These are phyloP conservation scores for Kodamaea sagamina DNA, from an alignment of 805 yeast species.

Conservation along the genomic window DNA sequence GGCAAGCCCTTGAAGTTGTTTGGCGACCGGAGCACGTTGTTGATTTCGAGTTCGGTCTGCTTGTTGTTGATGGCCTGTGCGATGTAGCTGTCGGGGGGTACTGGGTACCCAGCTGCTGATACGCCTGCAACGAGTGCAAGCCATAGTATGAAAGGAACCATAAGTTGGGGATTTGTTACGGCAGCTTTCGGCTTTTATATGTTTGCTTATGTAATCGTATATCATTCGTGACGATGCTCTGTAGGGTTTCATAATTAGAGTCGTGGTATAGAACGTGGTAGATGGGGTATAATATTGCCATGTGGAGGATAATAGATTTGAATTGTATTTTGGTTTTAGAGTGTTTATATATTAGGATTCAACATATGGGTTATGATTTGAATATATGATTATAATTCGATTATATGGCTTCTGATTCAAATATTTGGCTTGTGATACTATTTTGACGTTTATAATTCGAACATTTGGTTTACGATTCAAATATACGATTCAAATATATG, in stretches of 20 bases:
- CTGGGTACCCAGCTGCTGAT: constrained; percentile 6
- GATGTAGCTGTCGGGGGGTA: constrained; percentile 24
- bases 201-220: constrained; percentile 2
- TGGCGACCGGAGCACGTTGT: constrained; percentile 30
- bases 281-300: too few species aligned
- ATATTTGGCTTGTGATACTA: too few species aligned
- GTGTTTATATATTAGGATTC: background rate
- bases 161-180: background rate
- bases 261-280: too few species aligned
- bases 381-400: too few species aligned
- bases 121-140: constrained; percentile 3
- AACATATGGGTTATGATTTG: too few species aligned
- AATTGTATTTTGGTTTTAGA: too few species aligned
- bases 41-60: constrained; percentile 23
- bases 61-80: constrained; percentile 21
- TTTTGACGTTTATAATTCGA: too few species aligned
- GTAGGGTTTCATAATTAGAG: too few species aligned
- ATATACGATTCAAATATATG: too few species aligned
- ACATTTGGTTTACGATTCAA: too few species aligned
- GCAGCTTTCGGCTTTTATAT: background rate
- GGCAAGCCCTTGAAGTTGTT: constrained; percentile 31
- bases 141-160: constrained; percentile 9
- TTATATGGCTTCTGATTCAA: too few species aligned
- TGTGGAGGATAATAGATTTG: too few species aligned
- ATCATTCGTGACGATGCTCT: constrained; percentile 1